These are phyloP conservation scores for Spinacia oleracea DNA, from an alignment of 179 eudicot species.

Conservation along the genomic window DNA sequence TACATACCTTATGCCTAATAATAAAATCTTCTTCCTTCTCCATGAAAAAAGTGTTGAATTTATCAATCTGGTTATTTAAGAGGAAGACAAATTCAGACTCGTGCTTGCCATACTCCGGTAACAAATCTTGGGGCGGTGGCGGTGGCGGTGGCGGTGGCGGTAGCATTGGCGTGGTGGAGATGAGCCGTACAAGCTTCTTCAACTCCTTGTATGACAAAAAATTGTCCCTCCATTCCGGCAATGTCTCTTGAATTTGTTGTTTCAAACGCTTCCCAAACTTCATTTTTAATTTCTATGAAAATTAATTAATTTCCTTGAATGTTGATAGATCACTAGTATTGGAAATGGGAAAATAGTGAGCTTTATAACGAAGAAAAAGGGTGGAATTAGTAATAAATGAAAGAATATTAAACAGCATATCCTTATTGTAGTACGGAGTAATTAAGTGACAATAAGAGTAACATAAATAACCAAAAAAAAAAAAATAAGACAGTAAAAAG, in stretches of 20 bases:
- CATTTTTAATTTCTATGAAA: constrained; percentile 25
- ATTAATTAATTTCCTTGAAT: background rate
- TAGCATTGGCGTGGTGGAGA: constrained; percentile 44
- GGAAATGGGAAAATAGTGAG: background rate
- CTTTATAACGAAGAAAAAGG: constrained; percentile 11
- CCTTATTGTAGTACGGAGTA: constrained; percentile 59
- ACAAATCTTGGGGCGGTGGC: background rate
- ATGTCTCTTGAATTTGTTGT: constrained; percentile 66
- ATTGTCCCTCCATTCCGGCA: constrained; percentile 80
- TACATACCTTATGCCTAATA: constrained; percentile 64
- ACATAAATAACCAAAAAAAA: background rate
- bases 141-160: constrained; percentile 25
- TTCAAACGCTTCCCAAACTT: constrained; percentile 83
- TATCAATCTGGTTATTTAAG: constrained; percentile 74
- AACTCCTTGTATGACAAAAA: constrained; percentile 72
- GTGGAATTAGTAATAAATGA: constrained; percentile 17
- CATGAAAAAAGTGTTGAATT: constrained; percentile 72
- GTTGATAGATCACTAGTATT: background rate
- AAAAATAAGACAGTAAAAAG: background rate
- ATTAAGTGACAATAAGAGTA: constrained; percentile 25
- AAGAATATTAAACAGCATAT: constrained; percentile 61
- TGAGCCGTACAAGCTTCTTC: constrained; percentile 60
- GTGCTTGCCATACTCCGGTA: constrained; percentile 40
- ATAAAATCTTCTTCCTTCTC: constrained; percentile 88
- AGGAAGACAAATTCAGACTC: constrained; percentile 64